phyloP scores from a whole-genome alignment of 345 rosid species.

The Salix suchowensis region DNA sequence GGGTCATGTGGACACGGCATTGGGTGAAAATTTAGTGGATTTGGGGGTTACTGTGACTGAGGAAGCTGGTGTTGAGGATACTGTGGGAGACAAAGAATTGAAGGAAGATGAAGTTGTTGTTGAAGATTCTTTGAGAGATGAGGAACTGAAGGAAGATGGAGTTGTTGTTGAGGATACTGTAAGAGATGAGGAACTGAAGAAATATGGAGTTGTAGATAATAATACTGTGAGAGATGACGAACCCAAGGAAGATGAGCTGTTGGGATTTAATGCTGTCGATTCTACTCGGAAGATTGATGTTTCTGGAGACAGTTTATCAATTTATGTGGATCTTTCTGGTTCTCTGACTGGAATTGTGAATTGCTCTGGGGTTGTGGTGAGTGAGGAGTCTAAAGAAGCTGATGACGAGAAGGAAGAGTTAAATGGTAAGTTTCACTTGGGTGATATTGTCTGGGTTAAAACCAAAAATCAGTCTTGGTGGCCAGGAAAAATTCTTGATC shows the following conservation, averaged over 20 bases:
- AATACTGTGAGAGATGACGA: slow-evolving; percentile 21
- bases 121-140: background rate
- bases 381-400: slow-evolving; percentile 17
- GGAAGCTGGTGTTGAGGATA: slow-evolving; percentile 17
- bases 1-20: background rate
- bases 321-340: slow-evolving; percentile 63
- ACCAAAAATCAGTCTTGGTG: slow-evolving; percentile 68
- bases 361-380: slow-evolving; percentile 12
- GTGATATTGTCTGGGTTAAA: slow-evolving; percentile 79
- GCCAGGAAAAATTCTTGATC: slow-evolving; percentile 72
- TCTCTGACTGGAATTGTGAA: slow-evolving; percentile 21
- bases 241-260: slow-evolving; percentile 23
- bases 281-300: slow-evolving; percentile 41
- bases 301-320: slow-evolving; percentile 53
- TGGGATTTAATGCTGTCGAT: slow-evolving; percentile 21
- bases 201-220: slow-evolving; percentile 14
- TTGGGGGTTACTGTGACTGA: slow-evolving; percentile 4
- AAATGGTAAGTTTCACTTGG: slow-evolving; percentile 34
- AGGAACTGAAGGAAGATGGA: slow-evolving; percentile 25
- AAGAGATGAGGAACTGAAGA: too few species aligned
- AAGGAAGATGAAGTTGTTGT: too few species aligned
- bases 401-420: slow-evolving; percentile 21
- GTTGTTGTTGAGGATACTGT: slow-evolving; percentile 7
- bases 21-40: background rate
- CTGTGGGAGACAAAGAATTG: slow-evolving; percentile 14